phyloP scores from a whole-genome alignment of 139 green algal species.

The Coelastrella sp. region DNA sequence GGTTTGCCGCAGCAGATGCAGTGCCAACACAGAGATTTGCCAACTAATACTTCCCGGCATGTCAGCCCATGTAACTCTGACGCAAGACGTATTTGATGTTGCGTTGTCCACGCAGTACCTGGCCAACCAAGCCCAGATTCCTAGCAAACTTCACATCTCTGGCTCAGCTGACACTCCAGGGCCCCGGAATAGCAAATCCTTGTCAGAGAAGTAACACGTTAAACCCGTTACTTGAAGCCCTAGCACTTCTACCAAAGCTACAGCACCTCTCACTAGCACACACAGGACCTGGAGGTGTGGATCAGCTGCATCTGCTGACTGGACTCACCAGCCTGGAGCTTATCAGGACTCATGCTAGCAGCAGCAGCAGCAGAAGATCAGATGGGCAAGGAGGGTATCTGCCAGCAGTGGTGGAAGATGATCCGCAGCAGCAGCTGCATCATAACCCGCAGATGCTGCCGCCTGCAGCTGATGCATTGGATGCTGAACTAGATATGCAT shows the following conservation, averaged over 20 bases:
- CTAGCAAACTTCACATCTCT: conserved; percentile 30
- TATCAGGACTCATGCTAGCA: background rate
- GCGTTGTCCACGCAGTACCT: background rate
- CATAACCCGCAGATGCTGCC: background rate
- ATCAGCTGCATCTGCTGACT: conserved; percentile 23
- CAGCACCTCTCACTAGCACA: background rate
- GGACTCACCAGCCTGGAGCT: conserved; percentile 18
- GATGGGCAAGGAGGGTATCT: too few species aligned
- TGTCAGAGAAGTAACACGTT: background rate
- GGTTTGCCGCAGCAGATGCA: background rate
- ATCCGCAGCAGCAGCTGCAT: conserved; percentile 18
- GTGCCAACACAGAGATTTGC: too few species aligned
- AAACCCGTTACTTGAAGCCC: background rate
- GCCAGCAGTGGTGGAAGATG: background rate
- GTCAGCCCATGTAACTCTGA: too few species aligned
- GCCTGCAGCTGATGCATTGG: background rate
- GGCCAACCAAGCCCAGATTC: background rate
- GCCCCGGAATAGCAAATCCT: background rate
- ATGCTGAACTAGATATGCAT: background rate
- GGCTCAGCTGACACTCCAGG: background rate
- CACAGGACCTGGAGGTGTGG: background rate
- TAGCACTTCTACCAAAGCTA: background rate
- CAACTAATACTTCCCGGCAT: too few species aligned
- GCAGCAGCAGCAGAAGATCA: background rate
- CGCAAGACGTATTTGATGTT: background rate